Base-by-base conservation (phyloP, 805 yeast species). In the Wickerhamiella alocasiicola region DNA sequence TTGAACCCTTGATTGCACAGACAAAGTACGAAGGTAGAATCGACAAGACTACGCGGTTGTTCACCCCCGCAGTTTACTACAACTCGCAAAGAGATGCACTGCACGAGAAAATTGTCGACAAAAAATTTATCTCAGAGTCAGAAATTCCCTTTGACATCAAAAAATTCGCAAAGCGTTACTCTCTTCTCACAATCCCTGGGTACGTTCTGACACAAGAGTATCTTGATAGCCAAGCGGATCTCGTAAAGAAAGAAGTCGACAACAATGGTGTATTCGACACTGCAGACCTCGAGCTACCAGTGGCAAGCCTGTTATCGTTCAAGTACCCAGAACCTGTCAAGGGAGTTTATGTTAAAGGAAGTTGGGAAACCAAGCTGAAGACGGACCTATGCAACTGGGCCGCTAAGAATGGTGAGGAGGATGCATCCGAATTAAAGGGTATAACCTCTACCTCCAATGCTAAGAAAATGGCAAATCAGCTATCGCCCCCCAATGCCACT, bases 221-320 rank as follows among this genome's bases (percentile, higher is more conserved):
- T 24, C 21, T 45, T 9, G 38, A 25, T 3, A 15, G 13, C 25
- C 39, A 39, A 21, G 24, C 12, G 13, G 21, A 11, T 7, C 25
- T 24, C 3, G 34, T 46, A 9, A 31, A 23, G 7, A 19, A 21
- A 5, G 25, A 25, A 2, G 41, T 51, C 7, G 41, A 39, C 9
- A 18, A 30, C 15, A 19, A n/a, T 21, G 39, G 48, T 3, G 46
- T 30, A 24, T 42, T 37, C 24, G 54, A 47, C 33, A 25, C 44
- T 16, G 26, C 45, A 9, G 48, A 40, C 24, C 19, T 41, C 2
- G 43, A 42, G 3, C 36, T 48, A 1, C 46, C 45, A 13, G 16
- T 44, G 3, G n/a, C 13, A 4, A 17, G 12, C n/a, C 31, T 34
- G 4, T 15, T 45, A 2, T 33, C 20, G 41, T 47, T 6, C 33